Base-by-base conservation (phyloP, 257 asterid genomes). In the Nemophila menziesii region DNA sequence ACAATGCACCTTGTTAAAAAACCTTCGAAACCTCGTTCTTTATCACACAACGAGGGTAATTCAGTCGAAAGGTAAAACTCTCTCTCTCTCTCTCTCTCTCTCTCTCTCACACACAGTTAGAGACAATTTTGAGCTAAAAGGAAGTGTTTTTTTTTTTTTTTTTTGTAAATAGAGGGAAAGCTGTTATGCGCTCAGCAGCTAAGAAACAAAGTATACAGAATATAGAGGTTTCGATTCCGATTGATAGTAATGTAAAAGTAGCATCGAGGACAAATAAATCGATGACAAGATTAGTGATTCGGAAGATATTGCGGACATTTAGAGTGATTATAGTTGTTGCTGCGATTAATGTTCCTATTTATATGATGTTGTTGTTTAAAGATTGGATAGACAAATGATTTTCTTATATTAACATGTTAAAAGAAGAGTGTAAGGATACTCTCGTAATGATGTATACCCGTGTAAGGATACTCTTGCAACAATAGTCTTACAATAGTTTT, bases 1-100 rank as follows among this genome's bases (percentile, higher is more conserved):
- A 51, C 92, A 3, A 85, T 90, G 94, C 98, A 90, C 77, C 94
- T 85, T 13, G 69, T 85, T 72, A 81, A 73, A 74, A 73, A 80
- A 74, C 37, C 75, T 37, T 65, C 66, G 39, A 75, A 74, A 55
- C 64, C 63, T 55, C 68, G 74, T 15, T 39, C 69, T 6, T 38
- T 62, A 5, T 7, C 36, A 57, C 33, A 58, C 18, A 63, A 49
- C 13, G 78, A 79, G 40, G 57, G 66, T 44, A 64, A 22, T 63
- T 61, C 82, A 4, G 54, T 52, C 1, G 96, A 79, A 56, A 63
- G 96, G 97, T 82, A 73, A 44, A 61, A 42, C 20, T 43, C 22
- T 1, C 10, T 33, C 19, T 9, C 20, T 17, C 36, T 20, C 15
- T 1, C 16, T 26, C 22, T 8, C 18, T 16, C 2, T 8, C 21